These are phyloP conservation scores for Orobanche coerulescens DNA, from an alignment of 257 asterid species.

Conservation along the genomic window DNA sequence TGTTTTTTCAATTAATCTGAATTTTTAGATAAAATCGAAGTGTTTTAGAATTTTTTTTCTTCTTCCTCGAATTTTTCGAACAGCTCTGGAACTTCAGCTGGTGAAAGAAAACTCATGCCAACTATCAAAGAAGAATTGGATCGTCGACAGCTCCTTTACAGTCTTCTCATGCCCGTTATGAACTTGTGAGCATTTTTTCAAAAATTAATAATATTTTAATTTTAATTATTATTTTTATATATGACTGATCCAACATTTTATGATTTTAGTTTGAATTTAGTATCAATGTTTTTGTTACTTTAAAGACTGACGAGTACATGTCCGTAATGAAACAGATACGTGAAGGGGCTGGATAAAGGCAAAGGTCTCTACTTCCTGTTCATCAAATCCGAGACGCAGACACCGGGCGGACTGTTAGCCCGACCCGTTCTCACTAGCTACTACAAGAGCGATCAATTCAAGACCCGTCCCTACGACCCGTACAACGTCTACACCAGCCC, in stretches of 20 bases:
- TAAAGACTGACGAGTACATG: slow-evolving; percentile 34
- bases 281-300: background rate
- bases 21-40: too few species aligned
- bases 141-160: slow-evolving; percentile 97
- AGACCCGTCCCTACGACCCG: slow-evolving; percentile 87
- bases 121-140: slow-evolving; percentile 81
- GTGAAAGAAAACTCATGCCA: slow-evolving; percentile 95
- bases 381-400: slow-evolving; percentile 77
- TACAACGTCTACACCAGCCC: slow-evolving; percentile 96
- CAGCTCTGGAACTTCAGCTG: slow-evolving; percentile 81
- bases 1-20: too few species aligned
- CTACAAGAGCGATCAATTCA: slow-evolving; percentile 96
- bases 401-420: slow-evolving; percentile 88
- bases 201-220: background rate
- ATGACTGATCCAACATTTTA: background rate
- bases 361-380: slow-evolving; percentile 83
- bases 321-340: slow-evolving; percentile 51
- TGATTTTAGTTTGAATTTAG: background rate
- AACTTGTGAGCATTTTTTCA: slow-evolving; percentile 49
- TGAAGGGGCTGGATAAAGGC: slow-evolving; percentile 89
- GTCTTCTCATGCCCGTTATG: slow-evolving; percentile 97
- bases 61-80: background rate
- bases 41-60: too few species aligned
- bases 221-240: background rate
- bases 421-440: slow-evolving; percentile 96